Percentiles rank a stretch among this genome's conserved stretches.
Evolutionary conservation across 2,329 filamentous ascomycete genomes (phyloP).

Genomic region (Cladorrhinum sp.): DNA sequence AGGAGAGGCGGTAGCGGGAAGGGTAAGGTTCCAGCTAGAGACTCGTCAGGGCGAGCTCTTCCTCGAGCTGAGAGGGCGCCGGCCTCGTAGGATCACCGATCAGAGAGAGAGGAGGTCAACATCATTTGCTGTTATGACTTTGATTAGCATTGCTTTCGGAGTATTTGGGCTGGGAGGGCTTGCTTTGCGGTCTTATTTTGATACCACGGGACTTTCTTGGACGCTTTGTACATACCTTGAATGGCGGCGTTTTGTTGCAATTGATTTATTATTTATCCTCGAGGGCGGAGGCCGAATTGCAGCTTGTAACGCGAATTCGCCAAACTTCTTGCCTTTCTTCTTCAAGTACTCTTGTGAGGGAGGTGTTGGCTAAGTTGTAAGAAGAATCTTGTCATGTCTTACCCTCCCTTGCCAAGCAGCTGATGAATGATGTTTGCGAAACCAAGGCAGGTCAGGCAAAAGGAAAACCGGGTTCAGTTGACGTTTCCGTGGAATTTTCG

Average conservation of each 20-base stretch:
- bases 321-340: too few species aligned
- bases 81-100: slow-evolving; percentile 6
- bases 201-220: slow-evolving; percentile 18
- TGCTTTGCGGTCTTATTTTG: slow-evolving; percentile 5
- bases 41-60: slow-evolving; percentile 49
- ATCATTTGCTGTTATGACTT: neutral
- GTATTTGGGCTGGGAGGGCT: slow-evolving; percentile 13
- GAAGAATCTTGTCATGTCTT: neutral
- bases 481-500: neutral
- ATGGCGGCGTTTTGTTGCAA: slow-evolving; percentile 1
- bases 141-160: slow-evolving; percentile 21
- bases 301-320: too few species aligned
- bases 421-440: neutral
- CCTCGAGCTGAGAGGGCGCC: slow-evolving; percentile 54
- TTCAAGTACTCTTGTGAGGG: neutral
- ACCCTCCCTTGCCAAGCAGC: neutral
- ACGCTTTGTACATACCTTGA: slow-evolving; percentile 9
- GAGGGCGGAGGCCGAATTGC: too few species aligned
- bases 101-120: neutral
- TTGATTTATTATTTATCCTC: neutral
- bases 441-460: too few species aligned
- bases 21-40: slow-evolving; percentile 40
- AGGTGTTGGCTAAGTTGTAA: too few species aligned
- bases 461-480: too few species aligned
- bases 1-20: slow-evolving; percentile 45